Percentiles rank a stretch among this genome's conserved stretches.
Conservation (phyloP, 768 basidiomycete species). For the Hysterangium stoloniferum region DNA sequence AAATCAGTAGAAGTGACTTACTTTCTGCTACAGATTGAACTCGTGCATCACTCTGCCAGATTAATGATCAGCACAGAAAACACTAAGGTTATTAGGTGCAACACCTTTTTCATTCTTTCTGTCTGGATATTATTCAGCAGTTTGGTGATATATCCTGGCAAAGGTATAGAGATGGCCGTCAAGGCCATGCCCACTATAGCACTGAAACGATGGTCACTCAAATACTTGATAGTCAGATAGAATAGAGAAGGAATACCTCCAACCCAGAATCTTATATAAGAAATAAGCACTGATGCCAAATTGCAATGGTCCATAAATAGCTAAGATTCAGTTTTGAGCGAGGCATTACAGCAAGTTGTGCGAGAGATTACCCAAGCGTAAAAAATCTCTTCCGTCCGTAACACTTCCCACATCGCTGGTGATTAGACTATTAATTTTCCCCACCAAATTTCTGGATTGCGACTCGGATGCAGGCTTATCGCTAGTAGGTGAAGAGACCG, state of each 20-base stretch:
- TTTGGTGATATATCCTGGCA: slow-evolving; percentile 29
- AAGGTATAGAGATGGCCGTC: slow-evolving; percentile 27
- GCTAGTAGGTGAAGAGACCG: too few species aligned
- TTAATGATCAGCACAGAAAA: background rate
- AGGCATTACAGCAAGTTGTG: background rate
- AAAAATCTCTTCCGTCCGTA: slow-evolving; percentile 27
- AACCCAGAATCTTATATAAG: slow-evolving; percentile 33
- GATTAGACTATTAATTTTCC: slow-evolving; percentile 32
- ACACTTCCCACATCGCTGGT: slow-evolving; percentile 30
- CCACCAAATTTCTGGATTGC: slow-evolving; percentile 27
- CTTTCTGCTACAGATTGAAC: slow-evolving; percentile 30
- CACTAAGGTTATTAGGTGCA: background rate
- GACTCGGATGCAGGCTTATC: too few species aligned
- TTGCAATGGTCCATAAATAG: slow-evolving; percentile 16
- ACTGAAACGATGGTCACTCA: slow-evolving; percentile 10
- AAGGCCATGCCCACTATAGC: slow-evolving; percentile 29
- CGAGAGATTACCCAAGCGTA: slow-evolving; percentile 17
- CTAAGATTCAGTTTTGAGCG: background rate
- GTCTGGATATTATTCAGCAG: slow-evolving; percentile 23
- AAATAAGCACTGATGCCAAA: slow-evolving; percentile 24
- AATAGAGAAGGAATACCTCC: slow-evolving; percentile 17
- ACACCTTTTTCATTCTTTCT: slow-evolving; percentile 22
- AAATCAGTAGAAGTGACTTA: background rate
- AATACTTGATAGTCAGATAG: background rate
- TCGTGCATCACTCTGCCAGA: slow-evolving; percentile 26